Conservation (phyloP, 1,139 yeast genomes). For the Hansenula lynferdii region DNA sequence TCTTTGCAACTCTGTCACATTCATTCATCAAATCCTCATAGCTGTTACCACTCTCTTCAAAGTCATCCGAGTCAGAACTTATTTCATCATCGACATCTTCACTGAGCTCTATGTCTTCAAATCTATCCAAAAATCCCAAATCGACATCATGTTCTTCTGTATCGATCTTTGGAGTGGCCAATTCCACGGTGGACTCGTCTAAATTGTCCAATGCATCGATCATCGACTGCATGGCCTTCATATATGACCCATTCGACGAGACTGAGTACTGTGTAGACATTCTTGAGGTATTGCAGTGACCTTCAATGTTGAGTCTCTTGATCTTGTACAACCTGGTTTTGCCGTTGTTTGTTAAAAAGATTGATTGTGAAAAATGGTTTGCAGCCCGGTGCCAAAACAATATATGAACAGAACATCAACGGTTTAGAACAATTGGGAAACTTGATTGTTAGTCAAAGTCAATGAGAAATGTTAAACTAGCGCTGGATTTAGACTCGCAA, state of each 20-base stretch:
- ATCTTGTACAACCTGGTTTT: not conserved
- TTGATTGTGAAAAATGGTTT: not conserved
- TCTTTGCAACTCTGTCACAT: conserved; percentile 17
- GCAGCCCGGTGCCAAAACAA: not conserved
- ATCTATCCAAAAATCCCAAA: conserved; percentile 29
- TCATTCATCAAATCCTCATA: conserved; percentile 10
- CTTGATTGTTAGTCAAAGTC: too few species aligned
- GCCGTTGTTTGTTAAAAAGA: too few species aligned
- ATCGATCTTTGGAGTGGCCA: conserved; percentile 24
- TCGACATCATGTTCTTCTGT: conserved; percentile 17
- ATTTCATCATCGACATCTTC: conserved; percentile 24
- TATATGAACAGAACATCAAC: too few species aligned
- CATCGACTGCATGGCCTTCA: conserved; percentile 75
- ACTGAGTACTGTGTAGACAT: conserved; percentile 41
- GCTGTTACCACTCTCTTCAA: conserved; percentile 2
- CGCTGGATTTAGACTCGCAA: too few species aligned
- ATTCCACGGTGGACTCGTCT: conserved; percentile 20
- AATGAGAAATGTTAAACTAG: too few species aligned
- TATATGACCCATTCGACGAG: conserved; percentile 67
- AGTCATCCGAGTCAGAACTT: conserved; percentile 11
- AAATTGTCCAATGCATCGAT: conserved; percentile 38
- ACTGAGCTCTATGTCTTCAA: conserved; percentile 29
- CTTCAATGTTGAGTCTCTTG: not conserved
- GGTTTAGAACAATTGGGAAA: too few species aligned
- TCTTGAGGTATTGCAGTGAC: not conserved